Percentiles rank a stretch among this genome's conserved stretches.
These are phyloP conservation scores for Cryphonectria parasitica DNA, from an alignment of 2,329 filamentous ascomycete genomes.

Conservation along the genomic window DNA sequence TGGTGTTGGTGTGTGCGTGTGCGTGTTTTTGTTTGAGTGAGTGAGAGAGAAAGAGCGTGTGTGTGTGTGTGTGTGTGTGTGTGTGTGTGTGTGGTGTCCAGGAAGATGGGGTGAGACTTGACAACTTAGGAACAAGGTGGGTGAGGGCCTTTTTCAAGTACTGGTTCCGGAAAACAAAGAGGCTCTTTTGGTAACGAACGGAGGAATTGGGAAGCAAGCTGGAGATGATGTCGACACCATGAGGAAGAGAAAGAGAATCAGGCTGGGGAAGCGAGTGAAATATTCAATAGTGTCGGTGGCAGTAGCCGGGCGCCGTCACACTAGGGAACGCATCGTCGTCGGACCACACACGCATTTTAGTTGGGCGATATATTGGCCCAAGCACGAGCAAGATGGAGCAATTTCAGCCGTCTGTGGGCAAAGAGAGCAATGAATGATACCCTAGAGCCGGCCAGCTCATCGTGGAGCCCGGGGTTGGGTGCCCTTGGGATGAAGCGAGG, in stretches of 20 bases:
- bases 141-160: background rate
- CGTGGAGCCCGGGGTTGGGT: constrained; percentile 20
- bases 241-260: background rate
- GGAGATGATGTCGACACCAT: constrained; percentile 17
- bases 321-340: constrained; percentile 24
- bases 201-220: background rate
- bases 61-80: background rate
- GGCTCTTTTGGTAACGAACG: constrained; percentile 27
- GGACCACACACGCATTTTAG: constrained; percentile 13
- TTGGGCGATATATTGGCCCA: constrained; percentile 20
- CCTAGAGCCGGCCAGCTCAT: constrained; percentile 20
- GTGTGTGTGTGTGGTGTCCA: background rate
- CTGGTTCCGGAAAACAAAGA: constrained; percentile 15
- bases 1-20: background rate
- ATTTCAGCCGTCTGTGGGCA: constrained; percentile 21
- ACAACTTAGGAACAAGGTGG: constrained; percentile 5
- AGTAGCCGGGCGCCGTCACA: constrained; percentile 17
- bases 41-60: background rate
- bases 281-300: constrained; percentile 27
- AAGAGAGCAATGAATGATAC: constrained; percentile 15
- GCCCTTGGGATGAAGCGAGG: constrained; percentile 25
- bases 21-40: background rate
- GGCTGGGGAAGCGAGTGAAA: constrained; percentile 16
- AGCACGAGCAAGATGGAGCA: constrained; percentile 18
- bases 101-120: background rate